Base-by-base conservation (phyloP, 2,329 filamentous ascomycete genomes). In the Microcera coccophila region DNA sequence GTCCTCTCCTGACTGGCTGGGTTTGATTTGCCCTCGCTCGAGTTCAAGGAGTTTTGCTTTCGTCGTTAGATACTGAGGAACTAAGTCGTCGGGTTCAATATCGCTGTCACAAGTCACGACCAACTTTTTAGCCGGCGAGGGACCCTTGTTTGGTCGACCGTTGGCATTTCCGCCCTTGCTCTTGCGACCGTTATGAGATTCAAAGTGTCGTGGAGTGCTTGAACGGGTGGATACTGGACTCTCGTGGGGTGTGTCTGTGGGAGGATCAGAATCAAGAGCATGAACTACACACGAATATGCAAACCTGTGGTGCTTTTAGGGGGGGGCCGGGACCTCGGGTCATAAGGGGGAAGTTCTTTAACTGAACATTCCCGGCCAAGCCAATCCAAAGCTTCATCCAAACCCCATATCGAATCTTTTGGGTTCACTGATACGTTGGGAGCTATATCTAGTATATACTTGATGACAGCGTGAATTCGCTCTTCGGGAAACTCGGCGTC, bases 381-480 rank as follows among this genome's bases (percentile, higher is more conserved):
- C 88, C 90, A 95, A 55, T 96, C 88, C 16, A 98, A 64, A 19
- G 87, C 82, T 65, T 95, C 90, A 48, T 94, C 85, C 26, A 97
- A 69, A 9, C 90, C 90, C 87, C 89, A 95, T 12, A 90, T 77
- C 33, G 75, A 75, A 50, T 89, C 85, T 53, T 81, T 84, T 47
- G 64, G 72, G 16, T 70, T 68, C 10, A 70, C 58, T 3, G 73
- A 69, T 41, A 84, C 75, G 48, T 81, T 82, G 21, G 82, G 75
- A 20, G 81, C 81, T 51, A 85, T 82, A 32, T 82, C 75, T 42
- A 90, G 65, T 34, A 89, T 74, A 58, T 85, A 73, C 52, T 78
- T 75, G 46, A 95, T 62, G 8, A 78, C 82, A 34, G 82, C 72
- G 34, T 80, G 73, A 29, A 90, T 74, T 49, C 78, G 79, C 18